Base-by-base conservation (phyloP, 2,329 filamentous ascomycete species). In the Coniochaeta prunicola region DNA sequence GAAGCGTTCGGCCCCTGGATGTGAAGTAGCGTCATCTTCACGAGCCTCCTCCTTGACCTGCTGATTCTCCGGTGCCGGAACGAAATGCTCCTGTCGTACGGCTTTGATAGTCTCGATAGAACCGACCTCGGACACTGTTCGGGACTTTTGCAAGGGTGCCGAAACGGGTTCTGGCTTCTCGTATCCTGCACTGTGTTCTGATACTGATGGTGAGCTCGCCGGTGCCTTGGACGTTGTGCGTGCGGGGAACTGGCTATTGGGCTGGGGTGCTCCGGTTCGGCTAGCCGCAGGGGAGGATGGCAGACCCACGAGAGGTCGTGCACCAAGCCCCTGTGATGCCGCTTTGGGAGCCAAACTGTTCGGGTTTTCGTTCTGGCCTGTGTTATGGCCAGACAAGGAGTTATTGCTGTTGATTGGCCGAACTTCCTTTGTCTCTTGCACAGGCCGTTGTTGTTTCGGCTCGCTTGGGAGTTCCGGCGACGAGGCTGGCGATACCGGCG, bases 401-500 rank as follows among this genome's bases (percentile, higher is more conserved):
- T 21, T 26, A 15, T 13, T 65, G 54, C 62, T 66, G 56, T 62
- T 63, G 7, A 56, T 62, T 13, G 63, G 62, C 15, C 63, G 64
- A 17, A 68, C 42, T 8, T 63, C 60, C 2, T 56, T 64, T 59
- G n/a, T 17, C 38, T 13, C 60, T 61, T 2, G 61, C n/a, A 21
- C 58, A 30, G 19, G 56, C 57, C 19, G 57, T 53, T 21, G 19
- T 13, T 57, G 57, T 17, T 61, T 61, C 8, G 60, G 36, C 15
- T 64, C 64, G 15, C 38, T 59, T 10, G 64, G 67, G 12, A 74
- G 70, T 42, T 76, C 74, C 1, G 76, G 73, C 3, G 77, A 79
- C 3, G 76, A 73, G 12, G 74, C 75, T 7, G 77, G 78, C 8
- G 78, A 80, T 2, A 74, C 67, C 4, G 78, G 77, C 2, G 77